Conservation (phyloP, 78 protist species). For the Emiliania huxleyi region DNA sequence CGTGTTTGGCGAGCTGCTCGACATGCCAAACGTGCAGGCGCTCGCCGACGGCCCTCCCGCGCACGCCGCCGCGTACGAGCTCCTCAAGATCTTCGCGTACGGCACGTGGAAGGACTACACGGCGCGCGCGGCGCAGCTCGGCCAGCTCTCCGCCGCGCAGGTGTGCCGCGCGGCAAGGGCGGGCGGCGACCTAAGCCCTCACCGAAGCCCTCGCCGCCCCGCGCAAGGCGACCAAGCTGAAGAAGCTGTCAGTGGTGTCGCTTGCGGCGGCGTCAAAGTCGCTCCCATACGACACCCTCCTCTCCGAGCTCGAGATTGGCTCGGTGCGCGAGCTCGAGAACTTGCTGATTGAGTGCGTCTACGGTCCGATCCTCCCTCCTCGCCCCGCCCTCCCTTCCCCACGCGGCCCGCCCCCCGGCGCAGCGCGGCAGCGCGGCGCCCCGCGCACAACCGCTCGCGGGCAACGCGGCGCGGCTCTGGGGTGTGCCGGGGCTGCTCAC, state of each 20-base stretch:
- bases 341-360: slow-evolving; percentile 21
- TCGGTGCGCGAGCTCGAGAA: slow-evolving; percentile 28
- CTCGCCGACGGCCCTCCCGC: too few species aligned
- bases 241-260: background rate
- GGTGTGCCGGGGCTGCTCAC: too few species aligned
- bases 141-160: background rate
- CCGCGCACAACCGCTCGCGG: too few species aligned
- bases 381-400: too few species aligned
- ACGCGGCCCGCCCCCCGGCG: too few species aligned
- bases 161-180: background rate
- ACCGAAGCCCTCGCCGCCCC: too few species aligned
- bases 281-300: background rate
- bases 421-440: too few species aligned
- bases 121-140: background rate
- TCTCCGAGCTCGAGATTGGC: background rate
- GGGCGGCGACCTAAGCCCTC: background rate
- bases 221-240: slow-evolving; percentile 10
- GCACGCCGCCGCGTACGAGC: background rate
- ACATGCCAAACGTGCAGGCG: background rate
- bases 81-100: background rate
- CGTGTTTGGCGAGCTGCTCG: slow-evolving; percentile 39
- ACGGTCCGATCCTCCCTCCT: too few species aligned
- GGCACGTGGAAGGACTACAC: slow-evolving; percentile 35
- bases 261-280: background rate
- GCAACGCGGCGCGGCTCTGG: too few species aligned